Conservation (phyloP, 2,329 filamentous ascomycete genomes). For the Calycina herbarum region DNA sequence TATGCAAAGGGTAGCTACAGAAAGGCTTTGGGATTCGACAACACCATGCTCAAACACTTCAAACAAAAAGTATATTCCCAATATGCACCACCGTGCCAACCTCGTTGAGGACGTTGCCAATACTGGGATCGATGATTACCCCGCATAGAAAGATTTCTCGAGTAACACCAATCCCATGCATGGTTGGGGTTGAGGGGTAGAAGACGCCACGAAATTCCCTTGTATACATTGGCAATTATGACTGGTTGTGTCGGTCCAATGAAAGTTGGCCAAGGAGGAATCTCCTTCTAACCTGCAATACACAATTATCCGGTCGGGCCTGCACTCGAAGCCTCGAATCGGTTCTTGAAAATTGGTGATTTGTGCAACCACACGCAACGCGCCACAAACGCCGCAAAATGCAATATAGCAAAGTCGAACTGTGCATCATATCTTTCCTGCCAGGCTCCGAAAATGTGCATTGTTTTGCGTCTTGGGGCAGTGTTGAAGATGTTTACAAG, state of each 20-base stretch:
- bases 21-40: not conserved
- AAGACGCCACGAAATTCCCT: not conserved
- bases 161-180: not conserved
- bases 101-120: not conserved
- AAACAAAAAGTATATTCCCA: not conserved
- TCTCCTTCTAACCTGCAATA: not conserved
- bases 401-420: not conserved
- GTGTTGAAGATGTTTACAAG: not conserved
- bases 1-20: not conserved
- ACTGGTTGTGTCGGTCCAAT: not conserved
- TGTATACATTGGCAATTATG: not conserved
- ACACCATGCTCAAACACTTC: not conserved
- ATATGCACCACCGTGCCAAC: not conserved
- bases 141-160: not conserved
- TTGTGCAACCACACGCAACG: not conserved
- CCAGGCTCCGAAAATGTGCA: not conserved
- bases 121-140: not conserved
- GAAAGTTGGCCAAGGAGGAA: not conserved
- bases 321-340: not conserved
- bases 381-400: conserved; percentile 2
- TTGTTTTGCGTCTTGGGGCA: not conserved
- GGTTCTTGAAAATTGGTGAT: not conserved
- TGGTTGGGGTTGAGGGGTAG: too few relatives aligned
- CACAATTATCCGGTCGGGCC: not conserved
- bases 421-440: not conserved